Conservation (phyloP, 768 basidiomycete species). For the Phaeolepiota aurea region DNA sequence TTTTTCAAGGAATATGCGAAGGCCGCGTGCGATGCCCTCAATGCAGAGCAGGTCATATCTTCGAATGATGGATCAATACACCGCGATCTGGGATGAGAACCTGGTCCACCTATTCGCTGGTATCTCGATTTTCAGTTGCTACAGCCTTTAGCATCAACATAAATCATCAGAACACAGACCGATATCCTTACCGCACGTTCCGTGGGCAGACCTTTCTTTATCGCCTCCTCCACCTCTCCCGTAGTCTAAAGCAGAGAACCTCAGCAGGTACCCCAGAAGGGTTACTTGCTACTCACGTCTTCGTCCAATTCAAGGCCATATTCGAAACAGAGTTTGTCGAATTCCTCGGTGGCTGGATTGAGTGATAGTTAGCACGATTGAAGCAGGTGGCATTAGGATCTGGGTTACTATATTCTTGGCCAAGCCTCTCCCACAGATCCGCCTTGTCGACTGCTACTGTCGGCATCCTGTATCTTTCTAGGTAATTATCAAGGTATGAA, state of each 20-base stretch:
- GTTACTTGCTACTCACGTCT: slow-evolving; percentile 55
- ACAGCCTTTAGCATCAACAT: too few species aligned
- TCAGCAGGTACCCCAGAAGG: slow-evolving; percentile 3
- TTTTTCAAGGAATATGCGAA: slow-evolving; percentile 75
- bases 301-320: slow-evolving; percentile 97
- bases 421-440: slow-evolving; percentile 85
- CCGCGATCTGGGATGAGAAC: slow-evolving; percentile 5
- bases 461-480: slow-evolving; percentile 53
- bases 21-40: slow-evolving; percentile 86
- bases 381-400: not conserved
- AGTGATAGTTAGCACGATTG: slow-evolving; percentile 10
- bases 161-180: too few species aligned
- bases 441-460: slow-evolving; percentile 94
- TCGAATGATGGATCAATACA: slow-evolving; percentile 5
- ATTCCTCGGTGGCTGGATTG: slow-evolving; percentile 78
- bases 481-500: not conserved
- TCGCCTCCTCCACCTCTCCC: slow-evolving; percentile 72
- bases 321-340: slow-evolving; percentile 93
- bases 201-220: slow-evolving; percentile 76
- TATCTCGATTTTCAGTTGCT: slow-evolving; percentile 98
- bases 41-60: slow-evolving; percentile 98
- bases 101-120: slow-evolving; percentile 82
- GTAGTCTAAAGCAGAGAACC: slow-evolving; percentile 58
- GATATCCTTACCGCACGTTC: slow-evolving; percentile 62
- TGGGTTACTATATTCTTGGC: slow-evolving; percentile 66